phyloP scores from a whole-genome alignment of 306 rosid species.

The Carpinus fangiana region DNA sequence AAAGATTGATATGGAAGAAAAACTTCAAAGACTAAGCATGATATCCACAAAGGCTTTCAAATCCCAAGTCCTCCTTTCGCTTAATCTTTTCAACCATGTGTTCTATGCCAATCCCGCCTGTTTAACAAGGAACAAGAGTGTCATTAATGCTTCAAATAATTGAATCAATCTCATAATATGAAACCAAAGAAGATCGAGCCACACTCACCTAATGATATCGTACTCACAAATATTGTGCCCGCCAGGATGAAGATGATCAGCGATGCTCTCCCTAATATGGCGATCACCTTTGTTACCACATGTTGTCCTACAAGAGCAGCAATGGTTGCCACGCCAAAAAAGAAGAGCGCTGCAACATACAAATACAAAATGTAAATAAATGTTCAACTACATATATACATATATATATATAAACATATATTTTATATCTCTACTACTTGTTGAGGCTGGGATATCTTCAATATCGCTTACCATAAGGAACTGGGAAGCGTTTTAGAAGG shows the following conservation, averaged over 20 bases:
- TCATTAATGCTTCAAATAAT: background rate
- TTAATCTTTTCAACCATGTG: slow-evolving; percentile 53
- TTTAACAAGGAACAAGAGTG: slow-evolving; percentile 1
- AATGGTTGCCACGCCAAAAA: slow-evolving; percentile 55
- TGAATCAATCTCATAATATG: background rate
- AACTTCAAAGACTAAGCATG: background rate
- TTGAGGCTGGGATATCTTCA: background rate
- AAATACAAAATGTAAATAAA: background rate
- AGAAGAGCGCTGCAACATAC: slow-evolving; percentile 65
- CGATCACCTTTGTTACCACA: slow-evolving; percentile 60
- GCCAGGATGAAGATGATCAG: slow-evolving; percentile 85
- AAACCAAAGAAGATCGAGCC: background rate
- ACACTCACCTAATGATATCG: slow-evolving; percentile 66
- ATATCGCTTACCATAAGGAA: slow-evolving; percentile 66
- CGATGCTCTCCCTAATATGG: slow-evolving; percentile 76
- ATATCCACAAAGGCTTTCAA: slow-evolving; percentile 72
- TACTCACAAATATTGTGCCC: slow-evolving; percentile 69
- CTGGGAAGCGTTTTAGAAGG: slow-evolving; percentile 85
- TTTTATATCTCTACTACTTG: background rate
- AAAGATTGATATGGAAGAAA: no score
- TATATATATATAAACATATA: no score
- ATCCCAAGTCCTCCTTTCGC: slow-evolving; percentile 74
- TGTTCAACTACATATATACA: background rate
- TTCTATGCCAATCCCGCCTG: slow-evolving; percentile 87
- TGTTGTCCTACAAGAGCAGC: slow-evolving; percentile 86